Percentiles rank a stretch among this genome's conserved stretches.
Evolutionary conservation across 2,329 filamentous ascomycete species (phyloP).

Genomic region (Colletotrichum sp.): DNA sequence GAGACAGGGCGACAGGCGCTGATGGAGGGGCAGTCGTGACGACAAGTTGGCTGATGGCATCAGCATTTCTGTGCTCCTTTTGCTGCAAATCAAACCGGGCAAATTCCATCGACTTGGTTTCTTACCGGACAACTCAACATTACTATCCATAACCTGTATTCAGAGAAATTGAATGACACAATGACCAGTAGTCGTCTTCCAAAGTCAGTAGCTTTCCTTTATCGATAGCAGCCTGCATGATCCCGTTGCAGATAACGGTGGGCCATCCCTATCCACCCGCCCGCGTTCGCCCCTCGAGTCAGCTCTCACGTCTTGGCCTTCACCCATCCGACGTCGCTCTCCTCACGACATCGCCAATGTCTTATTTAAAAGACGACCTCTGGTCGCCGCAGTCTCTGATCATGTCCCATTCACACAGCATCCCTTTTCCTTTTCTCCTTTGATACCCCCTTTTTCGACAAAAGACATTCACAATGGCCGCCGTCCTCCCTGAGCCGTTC

Average conservation of each 20-base stretch:
- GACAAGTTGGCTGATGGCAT: not conserved
- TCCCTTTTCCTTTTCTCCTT: not conserved
- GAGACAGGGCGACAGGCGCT: not conserved
- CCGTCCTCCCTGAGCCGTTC: constrained; percentile 62
- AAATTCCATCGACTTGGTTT: accelerated
- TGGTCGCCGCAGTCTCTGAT: not conserved
- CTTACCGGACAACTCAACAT: not conserved
- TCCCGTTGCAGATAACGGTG: constrained; percentile 17
- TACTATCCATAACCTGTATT: not conserved
- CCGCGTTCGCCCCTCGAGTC: constrained; percentile 15
- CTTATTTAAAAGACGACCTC: not conserved
- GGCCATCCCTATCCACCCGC: constrained; percentile 12
- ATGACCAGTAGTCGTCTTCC: accelerated
- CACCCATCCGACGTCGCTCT: constrained; percentile 17
- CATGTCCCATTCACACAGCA: not conserved
- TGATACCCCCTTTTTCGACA: not conserved
- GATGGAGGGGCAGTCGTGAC: not conserved
- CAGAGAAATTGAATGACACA: accelerated
- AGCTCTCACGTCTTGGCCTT: not conserved
- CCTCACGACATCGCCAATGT: not conserved
- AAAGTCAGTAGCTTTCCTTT: not conserved
- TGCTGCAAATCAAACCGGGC: accelerated
- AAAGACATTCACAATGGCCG: not conserved
- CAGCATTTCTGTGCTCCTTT: not conserved
- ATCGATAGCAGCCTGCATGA: not conserved